Base-by-base conservation (phyloP, 2,329 filamentous ascomycete genomes). In the Talaromyces funiculosus region DNA sequence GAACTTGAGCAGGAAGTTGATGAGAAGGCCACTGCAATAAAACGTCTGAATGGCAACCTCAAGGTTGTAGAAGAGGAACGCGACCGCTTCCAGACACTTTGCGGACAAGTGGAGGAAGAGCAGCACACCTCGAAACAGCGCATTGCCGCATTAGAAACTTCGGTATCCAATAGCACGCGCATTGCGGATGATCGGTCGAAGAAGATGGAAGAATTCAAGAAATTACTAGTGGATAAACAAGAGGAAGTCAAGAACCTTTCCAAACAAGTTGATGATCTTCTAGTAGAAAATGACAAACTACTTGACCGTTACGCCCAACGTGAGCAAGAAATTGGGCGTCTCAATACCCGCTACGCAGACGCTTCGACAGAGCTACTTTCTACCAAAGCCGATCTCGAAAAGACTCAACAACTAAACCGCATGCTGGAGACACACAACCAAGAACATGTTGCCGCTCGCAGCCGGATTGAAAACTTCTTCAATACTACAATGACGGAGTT, bases 281-380 rank as follows among this genome's bases (percentile, higher is more conserved):
- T 70, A 29, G 66, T 69, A 7, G 68, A 72, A 45, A 67, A 76
- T n/a, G 65, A 72, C 31, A 55, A 61, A n/a, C 67, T 79, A 0
- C 69, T 73, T 51, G 68, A 65, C 9, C 71, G 75, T 33, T 69
- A 69, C 8, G 62, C 65, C 18, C 53, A 61, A 33, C 66, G 67
- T 3, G 55, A 70, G 3, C 62, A 68, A 59, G 71, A 78, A 31
- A 64, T 74, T 3, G 75, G 75, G 0, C 64, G 62, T 2, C 67
- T 80, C 56, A 80, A 79, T 57, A 73, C 73, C 29, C 72, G 71
- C n/a, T 69, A 78, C 35, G 73, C 73, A 1, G 66, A 73, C 22
- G 71, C 79, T 24, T 72, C 72, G 14, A 77, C 76, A 2, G 72
- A 74, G 3, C 69, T 80, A 3, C 69, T 72, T 22, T 67, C 66